Evolutionary conservation across 495 filamentous ascomycete genomes (phyloP), one percentile per base, ranked within the genome.

Genomic region (Xylaria castorea): DNA sequence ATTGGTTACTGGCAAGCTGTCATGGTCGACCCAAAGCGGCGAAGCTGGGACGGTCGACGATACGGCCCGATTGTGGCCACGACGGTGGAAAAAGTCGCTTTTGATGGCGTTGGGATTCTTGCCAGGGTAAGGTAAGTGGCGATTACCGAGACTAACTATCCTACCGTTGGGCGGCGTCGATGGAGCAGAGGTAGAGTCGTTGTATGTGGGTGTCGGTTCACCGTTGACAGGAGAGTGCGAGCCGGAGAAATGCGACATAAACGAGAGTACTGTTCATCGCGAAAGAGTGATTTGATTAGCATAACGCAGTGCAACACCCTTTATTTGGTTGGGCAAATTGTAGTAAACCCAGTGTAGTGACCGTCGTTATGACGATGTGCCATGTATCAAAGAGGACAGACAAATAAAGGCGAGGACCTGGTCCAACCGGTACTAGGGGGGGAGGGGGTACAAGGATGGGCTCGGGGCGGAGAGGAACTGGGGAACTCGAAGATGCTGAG

Each of bases 221-320:
- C 73, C 74, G 73, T 76, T 74, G 20, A 69, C 71, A 22, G 71
- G 73, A 71, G 74, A 68, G 32, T 76, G 78, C 67, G 81, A 79
- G 62, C 80, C 77, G 58, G 87, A 87, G 77, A 89, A 85, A 69
- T 83, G 83, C 75, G 87, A 85, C 82, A 90, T 89, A 83, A 89
- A 90, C 76, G 88, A 90, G 53, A 86, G 79, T 34, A 90, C 88
- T 90, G 74, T 77, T 61, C 38, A 27, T 73, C 67, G 40, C 34
- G 48, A 44, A 48, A 65, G 34, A 73, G 38, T 57, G 18, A 70
- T 76, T 74, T 57, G 18, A 70, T 76, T 74, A 78, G 74, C 66
- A 75, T 61, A 68, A 70, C n/a, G 32, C 48, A 67, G 61, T 14
- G 50, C 34, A 27, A 38, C 46, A 34, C 20, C 46, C 7, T 44